These are phyloP conservation scores for Metschnikowia cerradonensis DNA, from an alignment of 805 yeast genomes.

Conservation along the genomic window DNA sequence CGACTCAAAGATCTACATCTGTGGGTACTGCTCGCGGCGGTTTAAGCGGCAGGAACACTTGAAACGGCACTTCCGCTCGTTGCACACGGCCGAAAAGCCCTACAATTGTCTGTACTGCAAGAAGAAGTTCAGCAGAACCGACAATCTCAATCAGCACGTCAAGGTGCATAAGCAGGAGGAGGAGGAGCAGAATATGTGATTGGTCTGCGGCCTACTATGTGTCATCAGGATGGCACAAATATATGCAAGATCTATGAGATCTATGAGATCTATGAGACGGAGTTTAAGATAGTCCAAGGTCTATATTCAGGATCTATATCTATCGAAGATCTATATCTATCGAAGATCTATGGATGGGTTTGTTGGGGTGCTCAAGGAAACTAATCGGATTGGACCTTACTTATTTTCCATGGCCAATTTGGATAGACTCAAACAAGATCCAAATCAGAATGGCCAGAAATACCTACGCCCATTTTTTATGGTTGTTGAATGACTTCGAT, in stretches of 20 bases:
- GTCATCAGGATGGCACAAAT: neutral
- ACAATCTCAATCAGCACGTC: slow-evolving; percentile 63
- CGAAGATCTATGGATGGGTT: no score
- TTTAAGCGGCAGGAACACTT: slow-evolving; percentile 77
- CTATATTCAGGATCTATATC: no score
- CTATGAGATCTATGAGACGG: neutral
- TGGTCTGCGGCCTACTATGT: neutral
- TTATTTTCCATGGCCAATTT: no score
- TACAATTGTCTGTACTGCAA: slow-evolving; percentile 58
- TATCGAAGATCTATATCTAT: no score
- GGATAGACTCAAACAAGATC: no score
- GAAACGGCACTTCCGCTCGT: slow-evolving; percentile 67
- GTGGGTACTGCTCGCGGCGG: slow-evolving; percentile 59
- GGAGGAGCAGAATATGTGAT: neutral
- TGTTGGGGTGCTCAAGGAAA: no score
- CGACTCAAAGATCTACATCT: slow-evolving; percentile 54
- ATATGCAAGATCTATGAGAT: neutral
- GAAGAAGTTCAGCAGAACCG: slow-evolving; percentile 63
- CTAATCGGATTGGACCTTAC: no score
- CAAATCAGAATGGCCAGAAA: no score
- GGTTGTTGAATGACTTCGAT: no score
- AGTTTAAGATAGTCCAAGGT: no score
- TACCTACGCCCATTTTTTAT: no score
- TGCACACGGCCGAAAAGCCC: slow-evolving; percentile 72
- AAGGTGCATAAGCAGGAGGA: slow-evolving; percentile 45